Conservation (phyloP, 78 protist species). For the Paulinella micropora region DNA sequence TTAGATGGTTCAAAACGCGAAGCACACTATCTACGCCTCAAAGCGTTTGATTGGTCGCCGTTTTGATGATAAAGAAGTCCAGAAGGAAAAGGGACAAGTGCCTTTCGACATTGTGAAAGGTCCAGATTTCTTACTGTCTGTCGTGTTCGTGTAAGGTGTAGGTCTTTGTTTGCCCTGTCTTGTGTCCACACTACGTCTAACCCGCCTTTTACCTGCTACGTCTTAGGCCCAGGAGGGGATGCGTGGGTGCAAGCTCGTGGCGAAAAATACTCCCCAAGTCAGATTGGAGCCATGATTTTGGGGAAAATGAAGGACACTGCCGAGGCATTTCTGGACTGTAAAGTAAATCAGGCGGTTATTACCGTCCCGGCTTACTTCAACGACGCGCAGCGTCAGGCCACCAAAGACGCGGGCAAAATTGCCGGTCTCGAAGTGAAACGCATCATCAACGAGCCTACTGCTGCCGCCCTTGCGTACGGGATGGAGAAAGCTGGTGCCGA, state of each 20-base stretch:
- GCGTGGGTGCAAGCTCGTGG: constrained; percentile 82
- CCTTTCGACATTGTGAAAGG: constrained; percentile 51
- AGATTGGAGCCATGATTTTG: constrained; percentile 88
- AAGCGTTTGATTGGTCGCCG: constrained; percentile 87
- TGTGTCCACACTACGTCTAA: too few species aligned
- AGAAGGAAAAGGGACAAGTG: constrained; percentile 41
- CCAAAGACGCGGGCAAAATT: constrained; percentile 65
- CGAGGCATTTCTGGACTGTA: constrained; percentile 48
- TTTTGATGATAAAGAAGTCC: constrained; percentile 23
- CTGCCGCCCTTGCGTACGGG: constrained; percentile 94
- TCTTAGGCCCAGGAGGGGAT: constrained; percentile 64
- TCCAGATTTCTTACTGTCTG: too few species aligned
- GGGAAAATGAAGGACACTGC: constrained; percentile 93
- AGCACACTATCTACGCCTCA: constrained; percentile 68
- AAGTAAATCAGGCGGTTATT: constrained; percentile 77
- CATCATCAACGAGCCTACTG: constrained; percentile 99
- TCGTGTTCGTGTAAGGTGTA: too few species aligned
- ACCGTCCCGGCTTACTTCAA: constrained; percentile 99
- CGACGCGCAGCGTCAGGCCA: constrained; percentile 93
- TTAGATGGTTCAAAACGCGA: constrained; percentile 69
- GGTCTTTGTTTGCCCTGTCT: too few species aligned
- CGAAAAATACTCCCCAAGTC: constrained; percentile 77
- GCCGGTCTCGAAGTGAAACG: constrained; percentile 75
- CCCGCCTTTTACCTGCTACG: too few species aligned
- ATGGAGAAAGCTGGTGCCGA: constrained; percentile 35